Evolutionary conservation across 306 rosid species (phyloP).

Genomic region (Sicyos baderoa): DNA sequence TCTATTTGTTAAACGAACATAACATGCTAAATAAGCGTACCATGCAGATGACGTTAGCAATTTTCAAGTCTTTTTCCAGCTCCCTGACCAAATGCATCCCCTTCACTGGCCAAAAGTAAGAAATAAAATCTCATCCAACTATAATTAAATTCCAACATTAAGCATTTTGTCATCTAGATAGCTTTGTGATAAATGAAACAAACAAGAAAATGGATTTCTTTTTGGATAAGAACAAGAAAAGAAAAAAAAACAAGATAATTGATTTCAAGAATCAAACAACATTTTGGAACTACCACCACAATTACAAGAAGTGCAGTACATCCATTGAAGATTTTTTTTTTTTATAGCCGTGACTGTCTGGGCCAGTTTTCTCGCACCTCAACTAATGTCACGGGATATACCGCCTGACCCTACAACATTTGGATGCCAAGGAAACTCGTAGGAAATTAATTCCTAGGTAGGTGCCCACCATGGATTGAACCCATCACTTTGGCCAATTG

Average conservation of each 20-base stretch:
- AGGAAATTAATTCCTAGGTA: too few species aligned
- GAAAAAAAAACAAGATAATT: neutral
- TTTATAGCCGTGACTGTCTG: too few species aligned
- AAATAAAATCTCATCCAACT: conserved; percentile 46
- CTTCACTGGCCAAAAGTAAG: conserved; percentile 98
- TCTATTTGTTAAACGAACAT: conserved; percentile 15
- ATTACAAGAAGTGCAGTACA: neutral
- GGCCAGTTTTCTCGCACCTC: too few species aligned
- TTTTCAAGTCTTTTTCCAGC: conserved; percentile 87
- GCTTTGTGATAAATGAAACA: neutral
- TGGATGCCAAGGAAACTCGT: too few species aligned
- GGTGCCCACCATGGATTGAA: too few species aligned
- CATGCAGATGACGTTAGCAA: conserved; percentile 97
- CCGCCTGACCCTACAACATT: too few species aligned
- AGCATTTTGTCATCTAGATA: conserved; percentile 2
- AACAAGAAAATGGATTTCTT: neutral
- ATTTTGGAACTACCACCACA: conserved; percentile 6
- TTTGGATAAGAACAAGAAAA: too few species aligned
- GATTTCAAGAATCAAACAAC: neutral
- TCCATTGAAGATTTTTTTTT: conserved; percentile 6
- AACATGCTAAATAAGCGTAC: conserved; percentile 38
- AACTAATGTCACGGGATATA: too few species aligned
- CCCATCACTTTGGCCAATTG: too few species aligned
- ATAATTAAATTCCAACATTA: conserved; percentile 13
- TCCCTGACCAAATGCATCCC: conserved; percentile 99